Evolutionary conservation across 1,139 yeast genomes (phyloP), one percentile per base, ranked within the genome.

Genomic region (Pichia sp.): DNA sequence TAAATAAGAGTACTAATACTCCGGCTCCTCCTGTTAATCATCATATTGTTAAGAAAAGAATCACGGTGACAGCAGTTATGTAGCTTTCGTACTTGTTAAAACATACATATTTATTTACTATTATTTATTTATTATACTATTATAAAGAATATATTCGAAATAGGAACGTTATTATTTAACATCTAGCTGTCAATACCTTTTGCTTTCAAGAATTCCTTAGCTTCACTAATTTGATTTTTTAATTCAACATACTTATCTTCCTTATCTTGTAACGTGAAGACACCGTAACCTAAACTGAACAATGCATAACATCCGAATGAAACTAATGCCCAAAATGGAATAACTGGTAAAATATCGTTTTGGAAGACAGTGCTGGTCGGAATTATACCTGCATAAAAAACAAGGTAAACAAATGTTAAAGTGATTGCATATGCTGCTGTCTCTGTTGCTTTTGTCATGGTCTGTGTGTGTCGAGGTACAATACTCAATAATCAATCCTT

Each of bases 281-380:
- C 82, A 47, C 86, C 88, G 73, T 77, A 78, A 38, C 92, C 46
- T 26, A 43, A 38, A 22, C 40, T 38, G 16, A 43, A 43, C 13
- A 43, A 72, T n/a, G 89, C 80, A 60, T 80, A 84, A 22, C 85
- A 70, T 30, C 90, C 90, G 63, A 84, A 83, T 7, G 84, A 60
- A 32, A 84, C 86, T 56, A 84, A 68, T 0, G 71, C 74, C 90
- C 90, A 84, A 72, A 76, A 80, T 45, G 92, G 92, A 50, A 84
- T 67, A 26, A 73, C 74, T 25, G 90, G 90, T 54, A 84, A 67
- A 51, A 84, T 74, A 55, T 81, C 81, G 37, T 69, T 61, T 46
- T 72, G 76, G 57, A 83, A 59, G 40, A 65, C 59, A 18, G 65
- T 67, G n/a, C 81, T 71, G 3, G 76, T 66, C 39, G 90, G 89